A percentile compares a stretch with the other conserved stretches of the same genome.
phyloP scores from a whole-genome alignment of 768 basidiomycete species.

The Coprinopsis strossmayeri region DNA sequence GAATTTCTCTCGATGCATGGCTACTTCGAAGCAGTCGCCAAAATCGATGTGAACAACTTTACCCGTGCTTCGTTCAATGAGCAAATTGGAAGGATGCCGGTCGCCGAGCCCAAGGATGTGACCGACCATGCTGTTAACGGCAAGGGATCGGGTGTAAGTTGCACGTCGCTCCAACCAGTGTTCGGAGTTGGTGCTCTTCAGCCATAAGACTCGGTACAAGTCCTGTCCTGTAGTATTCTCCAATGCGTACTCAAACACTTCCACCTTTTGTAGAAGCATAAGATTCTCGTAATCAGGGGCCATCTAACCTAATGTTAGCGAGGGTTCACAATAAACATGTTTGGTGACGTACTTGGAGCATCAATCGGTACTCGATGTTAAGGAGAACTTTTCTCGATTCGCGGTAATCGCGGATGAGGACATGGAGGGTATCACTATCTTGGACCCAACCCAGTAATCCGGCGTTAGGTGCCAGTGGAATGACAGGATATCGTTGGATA shows the following conservation, averaged over 20 bases:
- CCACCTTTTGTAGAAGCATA: conserved; percentile 92
- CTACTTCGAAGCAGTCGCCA: conserved; percentile 97
- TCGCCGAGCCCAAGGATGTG: conserved; percentile 98
- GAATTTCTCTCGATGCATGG: conserved; percentile 97
- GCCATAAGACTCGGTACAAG: conserved; percentile 92
- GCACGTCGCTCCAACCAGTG: conserved; percentile 97
- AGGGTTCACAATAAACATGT: not conserved
- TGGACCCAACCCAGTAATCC: conserved; percentile 95
- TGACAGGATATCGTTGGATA: conserved; percentile 89
- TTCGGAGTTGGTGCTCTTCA: conserved; percentile 92
- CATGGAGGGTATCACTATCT: conserved; percentile 92
- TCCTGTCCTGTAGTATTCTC: conserved; percentile 99
- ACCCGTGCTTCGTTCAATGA: conserved; percentile 86
- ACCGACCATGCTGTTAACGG: conserved; percentile 97
- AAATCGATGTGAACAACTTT: conserved; percentile 97
- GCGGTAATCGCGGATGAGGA: conserved; percentile 92
- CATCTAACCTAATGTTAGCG: conserved; percentile 56
- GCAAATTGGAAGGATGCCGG: conserved; percentile 91
- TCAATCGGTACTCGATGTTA: conserved; percentile 97
- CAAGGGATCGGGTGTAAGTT: conserved; percentile 92
- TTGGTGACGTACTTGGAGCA: conserved; percentile 71
- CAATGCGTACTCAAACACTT: conserved; percentile 97
- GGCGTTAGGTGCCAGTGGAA: conserved; percentile 91
- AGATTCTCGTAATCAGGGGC: conserved; percentile 97
- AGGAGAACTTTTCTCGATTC: conserved; percentile 94